Percentiles rank a stretch among this genome's conserved stretches.
Evolutionary conservation across 805 yeast species (phyloP).

Genomic region (Nakazawaea ernobii): DNA sequence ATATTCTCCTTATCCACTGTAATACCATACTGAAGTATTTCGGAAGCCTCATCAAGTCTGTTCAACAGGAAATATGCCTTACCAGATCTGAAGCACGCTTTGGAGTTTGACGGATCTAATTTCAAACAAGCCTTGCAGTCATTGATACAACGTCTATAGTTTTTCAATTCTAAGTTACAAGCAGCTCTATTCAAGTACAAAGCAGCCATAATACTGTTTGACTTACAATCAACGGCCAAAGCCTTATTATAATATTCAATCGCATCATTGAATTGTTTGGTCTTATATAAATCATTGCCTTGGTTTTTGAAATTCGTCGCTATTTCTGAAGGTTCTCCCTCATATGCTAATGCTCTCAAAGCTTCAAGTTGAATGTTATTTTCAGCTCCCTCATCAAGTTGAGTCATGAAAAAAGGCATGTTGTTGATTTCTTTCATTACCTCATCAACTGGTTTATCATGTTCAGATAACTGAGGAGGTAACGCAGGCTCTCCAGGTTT

Average conservation of each 20-base stretch:
- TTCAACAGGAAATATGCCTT: slow-evolving; percentile 70
- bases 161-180: slow-evolving; percentile 78
- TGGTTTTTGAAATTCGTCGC: slow-evolving; percentile 87
- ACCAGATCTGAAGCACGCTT: slow-evolving; percentile 83
- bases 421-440: slow-evolving; percentile 72
- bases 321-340: slow-evolving; percentile 90
- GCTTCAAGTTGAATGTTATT: slow-evolving; percentile 79
- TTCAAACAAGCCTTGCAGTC: slow-evolving; percentile 73
- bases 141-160: slow-evolving; percentile 79
- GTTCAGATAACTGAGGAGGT: slow-evolving; percentile 76
- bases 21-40: slow-evolving; percentile 60
- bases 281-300: slow-evolving; percentile 82
- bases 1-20: slow-evolving; percentile 53
- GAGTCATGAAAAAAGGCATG: slow-evolving; percentile 92
- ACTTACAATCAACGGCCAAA: slow-evolving; percentile 61
- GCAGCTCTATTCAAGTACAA: slow-evolving; percentile 84
- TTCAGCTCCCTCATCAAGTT: slow-evolving; percentile 72
- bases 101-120: slow-evolving; percentile 63
- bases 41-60: slow-evolving; percentile 65
- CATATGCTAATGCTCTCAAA: slow-evolving; percentile 83
- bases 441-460: slow-evolving; percentile 64
- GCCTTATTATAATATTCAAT: slow-evolving; percentile 77
- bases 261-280: slow-evolving; percentile 70
- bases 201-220: slow-evolving; percentile 48
- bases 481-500: slow-evolving; percentile 59